A percentile compares a stretch with the other conserved stretches of the same genome.
Evolutionary conservation across 1,139 yeast genomes (phyloP).

Genomic region (Hemisphaericaspora subhashii): DNA sequence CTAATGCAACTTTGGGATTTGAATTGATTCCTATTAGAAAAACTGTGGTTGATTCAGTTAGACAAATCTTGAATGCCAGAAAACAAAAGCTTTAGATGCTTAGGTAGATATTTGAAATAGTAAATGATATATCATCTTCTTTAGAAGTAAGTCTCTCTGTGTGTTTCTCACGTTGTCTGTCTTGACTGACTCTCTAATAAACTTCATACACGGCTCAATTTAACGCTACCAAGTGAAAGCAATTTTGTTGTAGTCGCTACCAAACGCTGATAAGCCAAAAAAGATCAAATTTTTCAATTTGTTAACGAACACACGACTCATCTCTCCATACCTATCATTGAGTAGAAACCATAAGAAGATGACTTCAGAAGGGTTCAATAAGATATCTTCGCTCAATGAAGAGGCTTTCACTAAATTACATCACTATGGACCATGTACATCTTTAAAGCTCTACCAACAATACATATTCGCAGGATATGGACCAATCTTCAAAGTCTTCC

Average conservation of each 20-base stretch:
- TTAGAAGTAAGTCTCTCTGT: background rate
- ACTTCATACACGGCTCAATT: too few species aligned
- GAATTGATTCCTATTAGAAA: constrained; percentile 36
- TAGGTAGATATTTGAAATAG: too few species aligned
- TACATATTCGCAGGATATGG: constrained; percentile 74
- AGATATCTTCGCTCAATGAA: constrained; percentile 22
- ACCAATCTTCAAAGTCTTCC: constrained; percentile 58
- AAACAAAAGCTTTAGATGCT: constrained; percentile 3
- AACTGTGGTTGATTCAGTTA: constrained; percentile 43
- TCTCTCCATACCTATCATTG: background rate
- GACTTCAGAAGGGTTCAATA: constrained; percentile 11
- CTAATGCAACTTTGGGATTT: constrained; percentile 35
- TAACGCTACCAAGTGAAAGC: too few species aligned
- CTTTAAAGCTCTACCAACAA: constrained; percentile 46
- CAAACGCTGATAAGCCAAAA: background rate
- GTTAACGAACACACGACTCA: background rate
- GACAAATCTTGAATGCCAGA: constrained; percentile 35
- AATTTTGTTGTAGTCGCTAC: too few species aligned
- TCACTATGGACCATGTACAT: constrained; percentile 80
- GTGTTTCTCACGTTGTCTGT: too few species aligned
- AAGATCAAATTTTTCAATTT: background rate
- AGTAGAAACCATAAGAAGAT: constrained; percentile 1
- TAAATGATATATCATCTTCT: too few species aligned
- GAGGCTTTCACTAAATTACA: constrained; percentile 19
- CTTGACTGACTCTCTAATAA: too few species aligned